Evolutionary conservation across 2,329 filamentous ascomycete species (phyloP), one percentile per base, ranked within the genome.

Genomic region (Aureobasidium vineae): DNA sequence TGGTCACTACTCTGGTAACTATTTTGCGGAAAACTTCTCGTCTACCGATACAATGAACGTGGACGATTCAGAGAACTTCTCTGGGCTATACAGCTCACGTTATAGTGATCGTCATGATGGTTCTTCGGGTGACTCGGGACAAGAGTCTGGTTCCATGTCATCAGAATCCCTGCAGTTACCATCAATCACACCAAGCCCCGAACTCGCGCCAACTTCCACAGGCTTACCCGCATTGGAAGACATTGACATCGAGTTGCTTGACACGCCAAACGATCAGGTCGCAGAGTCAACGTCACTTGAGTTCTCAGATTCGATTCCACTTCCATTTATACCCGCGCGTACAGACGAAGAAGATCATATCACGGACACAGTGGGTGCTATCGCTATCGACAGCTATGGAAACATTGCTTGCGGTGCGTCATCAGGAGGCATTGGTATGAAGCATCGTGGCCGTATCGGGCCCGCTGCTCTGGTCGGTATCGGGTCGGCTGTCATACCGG

Each of bases 381-480:
- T 99, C 74, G 95, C 92, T 13, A 88, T 99, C 69, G 95, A 99
- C 73, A 84, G 85, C 59, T 86, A 84, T 71, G 95, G 95, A 19
- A 89, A 90, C 67, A 97, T 99, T 74, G 94, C 96, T 5, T 95
- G 94, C 4, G 95, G 90, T 19, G 97, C 95, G 1, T 99, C 95
- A 1, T 99, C 96, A 19, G 95, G 95, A 6, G 95, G 95, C 1
- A 99, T 99, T 75, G 94, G 95, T 33, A 97, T 99, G 94, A 99
- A 99, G 76, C 93, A 97, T 77, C 87, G 88, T 68, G 96, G 95
- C 6, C 89, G 95, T 41, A 85, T 97, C 69, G 96, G 95, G 0
- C 95, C 95, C 38, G 96, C 95, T 40, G 95, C 95, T 23, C 84
- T 99, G 19, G 91, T 98, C 16, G 94, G 95, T 8, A 87, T 98